Evolutionary conservation across 768 basidiomycete species (phyloP).

Genomic region (Daedaleopsis sinensis): DNA sequence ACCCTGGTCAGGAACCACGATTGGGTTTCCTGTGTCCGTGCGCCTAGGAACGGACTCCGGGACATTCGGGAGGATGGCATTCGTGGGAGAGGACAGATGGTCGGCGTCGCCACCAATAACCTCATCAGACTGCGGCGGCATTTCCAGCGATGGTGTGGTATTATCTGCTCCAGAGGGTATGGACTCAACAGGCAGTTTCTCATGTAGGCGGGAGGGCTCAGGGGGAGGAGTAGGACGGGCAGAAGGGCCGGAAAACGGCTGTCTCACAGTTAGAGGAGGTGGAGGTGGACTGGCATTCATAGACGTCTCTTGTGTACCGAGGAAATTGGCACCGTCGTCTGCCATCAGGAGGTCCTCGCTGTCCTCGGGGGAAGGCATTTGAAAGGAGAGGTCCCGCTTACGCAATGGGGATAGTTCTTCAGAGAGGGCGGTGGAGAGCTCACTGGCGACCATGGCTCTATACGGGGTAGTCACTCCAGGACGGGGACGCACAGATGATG

Average conservation of each 20-base stretch:
- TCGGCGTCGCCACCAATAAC: not conserved
- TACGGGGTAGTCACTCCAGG: conserved; percentile 25
- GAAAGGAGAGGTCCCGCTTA: conserved; percentile 25
- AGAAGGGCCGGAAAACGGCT: not conserved
- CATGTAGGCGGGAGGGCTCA: not conserved
- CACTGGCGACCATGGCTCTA: conserved; percentile 14
- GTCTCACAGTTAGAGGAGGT: conserved; percentile 39
- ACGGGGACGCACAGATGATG: conserved; percentile 24
- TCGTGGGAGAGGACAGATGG: not conserved
- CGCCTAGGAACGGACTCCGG: not conserved
- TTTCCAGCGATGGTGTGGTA: not conserved
- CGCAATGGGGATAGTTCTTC: conserved; percentile 21
- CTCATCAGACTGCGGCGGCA: not conserved
- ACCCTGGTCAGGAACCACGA: conserved; percentile 5
- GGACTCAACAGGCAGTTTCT: not conserved
- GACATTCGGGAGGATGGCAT: not conserved
- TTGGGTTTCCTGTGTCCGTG: not conserved
- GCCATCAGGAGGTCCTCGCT: conserved; percentile 19
- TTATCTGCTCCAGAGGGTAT: not conserved
- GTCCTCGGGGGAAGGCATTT: conserved; percentile 20
- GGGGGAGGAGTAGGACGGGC: conserved; percentile 5
- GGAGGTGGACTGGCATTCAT: conserved; percentile 15
- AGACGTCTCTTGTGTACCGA: conserved; percentile 11
- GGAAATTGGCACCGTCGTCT: conserved; percentile 14
- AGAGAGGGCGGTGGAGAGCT: conserved; percentile 22